Percentiles rank a stretch among this genome's conserved stretches.
phyloP scores from a whole-genome alignment of 2,329 filamentous ascomycete genomes.

The Colletotrichum zoysiae region DNA sequence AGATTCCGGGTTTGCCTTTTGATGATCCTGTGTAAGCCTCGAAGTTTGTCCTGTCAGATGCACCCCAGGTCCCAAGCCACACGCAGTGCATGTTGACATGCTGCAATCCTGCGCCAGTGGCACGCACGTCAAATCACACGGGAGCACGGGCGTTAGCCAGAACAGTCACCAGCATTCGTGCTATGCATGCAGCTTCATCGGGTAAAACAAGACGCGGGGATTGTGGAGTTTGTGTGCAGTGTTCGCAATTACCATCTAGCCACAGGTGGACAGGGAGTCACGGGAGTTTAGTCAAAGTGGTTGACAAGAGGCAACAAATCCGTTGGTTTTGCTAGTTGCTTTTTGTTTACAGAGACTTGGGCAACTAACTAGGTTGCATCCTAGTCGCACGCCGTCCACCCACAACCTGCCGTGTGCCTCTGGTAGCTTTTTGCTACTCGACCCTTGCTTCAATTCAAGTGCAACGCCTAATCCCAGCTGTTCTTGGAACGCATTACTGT shows the following conservation, averaged over 20 bases:
- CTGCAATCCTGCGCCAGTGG: neutral
- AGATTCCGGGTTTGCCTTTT: neutral
- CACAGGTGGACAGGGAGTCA: neutral
- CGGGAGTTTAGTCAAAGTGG: neutral
- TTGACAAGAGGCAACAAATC: conserved; percentile 11
- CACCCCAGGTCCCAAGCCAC: neutral
- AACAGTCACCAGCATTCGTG: conserved; percentile 15
- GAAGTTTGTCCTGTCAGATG: neutral
- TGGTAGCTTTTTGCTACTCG: conserved; percentile 23
- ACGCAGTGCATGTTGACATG: conserved; percentile 22
- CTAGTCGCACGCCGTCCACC: conserved; percentile 17
- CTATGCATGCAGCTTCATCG: conserved; percentile 24
- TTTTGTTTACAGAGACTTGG: conserved; percentile 27
- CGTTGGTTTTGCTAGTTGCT: conserved; percentile 23
- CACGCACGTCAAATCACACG: conserved; percentile 20
- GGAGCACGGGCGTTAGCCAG: neutral
- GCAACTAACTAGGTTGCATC: conserved; percentile 13
- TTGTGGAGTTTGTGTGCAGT: neutral
- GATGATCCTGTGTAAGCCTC: neutral
- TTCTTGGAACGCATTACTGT: conserved; percentile 40
- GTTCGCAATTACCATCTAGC: neutral
- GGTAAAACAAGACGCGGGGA: conserved; percentile 9
- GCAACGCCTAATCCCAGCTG: conserved; percentile 36
- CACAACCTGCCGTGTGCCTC: neutral
- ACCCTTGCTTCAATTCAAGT: conserved; percentile 30